phyloP scores from a whole-genome alignment of 768 basidiomycete genomes.

The Suillus alpinus region DNA sequence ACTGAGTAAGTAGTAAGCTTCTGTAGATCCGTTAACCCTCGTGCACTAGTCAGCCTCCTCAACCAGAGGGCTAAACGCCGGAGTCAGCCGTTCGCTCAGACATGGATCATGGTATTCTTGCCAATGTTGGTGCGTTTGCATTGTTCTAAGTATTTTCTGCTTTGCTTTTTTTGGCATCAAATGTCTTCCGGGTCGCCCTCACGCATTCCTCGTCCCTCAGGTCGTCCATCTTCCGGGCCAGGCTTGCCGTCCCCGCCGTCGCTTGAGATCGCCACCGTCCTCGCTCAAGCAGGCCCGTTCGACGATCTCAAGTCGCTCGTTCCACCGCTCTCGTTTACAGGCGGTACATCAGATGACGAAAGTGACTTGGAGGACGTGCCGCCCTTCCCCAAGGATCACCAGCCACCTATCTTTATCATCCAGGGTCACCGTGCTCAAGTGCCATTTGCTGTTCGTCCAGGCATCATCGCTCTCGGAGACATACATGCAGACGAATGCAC shows the following conservation, averaged over 20 bases:
- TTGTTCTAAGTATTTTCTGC: neutral
- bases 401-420: conserved; percentile 28
- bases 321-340: neutral
- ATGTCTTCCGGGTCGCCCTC: neutral
- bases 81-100: neutral
- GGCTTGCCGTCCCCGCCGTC: conserved; percentile 8
- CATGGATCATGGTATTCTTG: neutral
- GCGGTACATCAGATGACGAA: conserved; percentile 9
- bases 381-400: conserved; percentile 28
- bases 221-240: conserved; percentile 8
- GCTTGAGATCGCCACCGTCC: conserved; percentile 25
- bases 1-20: neutral
- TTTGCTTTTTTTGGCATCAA: neutral
- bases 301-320: neutral
- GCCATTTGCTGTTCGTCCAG: conserved; percentile 19
- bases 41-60: neutral
- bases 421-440: conserved; percentile 21
- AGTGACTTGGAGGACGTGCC: conserved; percentile 21
- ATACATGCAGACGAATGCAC: conserved; percentile 18
- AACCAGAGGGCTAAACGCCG: neutral
- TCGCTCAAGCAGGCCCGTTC: conserved; percentile 8
- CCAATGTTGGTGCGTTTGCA: neutral
- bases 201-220: conserved; percentile 13
- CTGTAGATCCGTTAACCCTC: neutral
- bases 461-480: conserved; percentile 19